A percentile compares a stretch with the other conserved stretches of the same genome.
Evolutionary conservation across 768 basidiomycete genomes (phyloP).

Genomic region (Leccinellum albellum): DNA sequence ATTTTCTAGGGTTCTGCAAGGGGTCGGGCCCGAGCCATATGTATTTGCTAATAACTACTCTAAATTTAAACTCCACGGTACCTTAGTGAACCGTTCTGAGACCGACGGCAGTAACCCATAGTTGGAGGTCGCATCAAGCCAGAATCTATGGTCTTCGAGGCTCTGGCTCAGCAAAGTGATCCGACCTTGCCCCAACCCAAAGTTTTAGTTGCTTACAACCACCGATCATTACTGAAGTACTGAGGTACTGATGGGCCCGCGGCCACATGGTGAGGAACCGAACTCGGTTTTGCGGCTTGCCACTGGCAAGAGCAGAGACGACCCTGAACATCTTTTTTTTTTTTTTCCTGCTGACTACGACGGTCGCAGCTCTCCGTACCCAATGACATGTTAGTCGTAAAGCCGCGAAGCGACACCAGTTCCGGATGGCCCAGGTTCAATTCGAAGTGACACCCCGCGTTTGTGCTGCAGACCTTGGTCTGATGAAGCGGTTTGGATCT

Average conservation of each 20-base stretch:
- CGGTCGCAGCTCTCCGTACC: too few relatives aligned
- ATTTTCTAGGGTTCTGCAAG: not conserved
- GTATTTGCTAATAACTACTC: not conserved
- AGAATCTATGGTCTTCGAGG: not conserved
- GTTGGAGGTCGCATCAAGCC: not conserved
- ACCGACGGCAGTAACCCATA: too few relatives aligned
- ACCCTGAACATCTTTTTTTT: not conserved
- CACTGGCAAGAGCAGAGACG: not conserved
- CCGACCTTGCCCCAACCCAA: not conserved
- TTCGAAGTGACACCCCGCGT: not conserved
- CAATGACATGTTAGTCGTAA: not conserved
- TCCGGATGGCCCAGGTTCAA: not conserved
- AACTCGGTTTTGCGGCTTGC: not conserved
- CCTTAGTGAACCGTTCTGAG: too few relatives aligned
- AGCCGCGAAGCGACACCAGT: not conserved
- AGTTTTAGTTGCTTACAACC: not conserved
- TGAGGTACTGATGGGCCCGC: not conserved
- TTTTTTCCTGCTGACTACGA: not conserved
- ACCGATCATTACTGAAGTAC: not conserved
- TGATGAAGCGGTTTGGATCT: not conserved
- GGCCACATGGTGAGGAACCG: not conserved
- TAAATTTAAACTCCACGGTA: not conserved
- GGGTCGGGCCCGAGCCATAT: too few relatives aligned
- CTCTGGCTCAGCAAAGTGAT: not conserved
- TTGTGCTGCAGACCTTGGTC: not conserved